A percentile compares a stretch with the other conserved stretches of the same genome.
Conservation (phyloP, 2,329 filamentous ascomycete genomes). For the Elsinoe batatas region DNA sequence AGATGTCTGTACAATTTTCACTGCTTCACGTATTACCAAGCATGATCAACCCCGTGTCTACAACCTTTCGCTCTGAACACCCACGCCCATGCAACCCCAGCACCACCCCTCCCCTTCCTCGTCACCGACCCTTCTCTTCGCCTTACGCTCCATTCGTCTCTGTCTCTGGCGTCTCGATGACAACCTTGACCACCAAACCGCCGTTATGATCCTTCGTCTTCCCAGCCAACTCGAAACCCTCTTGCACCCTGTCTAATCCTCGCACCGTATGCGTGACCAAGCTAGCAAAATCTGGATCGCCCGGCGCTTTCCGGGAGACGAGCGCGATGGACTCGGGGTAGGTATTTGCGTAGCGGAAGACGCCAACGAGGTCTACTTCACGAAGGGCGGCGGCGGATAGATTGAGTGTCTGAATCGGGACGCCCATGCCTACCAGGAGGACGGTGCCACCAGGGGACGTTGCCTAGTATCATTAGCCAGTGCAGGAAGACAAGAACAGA, state of each 20-base stretch:
- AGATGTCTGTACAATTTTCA: neutral
- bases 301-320: constrained; percentile 37
- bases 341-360: constrained; percentile 69
- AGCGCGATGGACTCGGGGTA: constrained; percentile 61
- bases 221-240: constrained; percentile 61
- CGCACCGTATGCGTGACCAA: constrained; percentile 66
- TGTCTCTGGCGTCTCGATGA: constrained; percentile 35
- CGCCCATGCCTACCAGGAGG: constrained; percentile 72
- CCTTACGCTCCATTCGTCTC: neutral
- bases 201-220: constrained; percentile 58
- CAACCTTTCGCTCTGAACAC: neutral
- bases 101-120: neutral
- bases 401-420: constrained; percentile 63
- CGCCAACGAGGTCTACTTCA: constrained; percentile 68
- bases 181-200: constrained; percentile 62
- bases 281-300: constrained; percentile 55
- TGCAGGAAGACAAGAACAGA: too few species aligned
- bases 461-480: constrained; percentile 29
- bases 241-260: constrained; percentile 51
- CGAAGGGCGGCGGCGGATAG: constrained; percentile 62
- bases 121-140: neutral
- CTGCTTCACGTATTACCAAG: neutral
- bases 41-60: neutral
- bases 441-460: constrained; percentile 61
- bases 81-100: neutral